Evolutionary conservation across 139 green algal genomes (phyloP).

Genomic region (Chlorella sp.): DNA sequence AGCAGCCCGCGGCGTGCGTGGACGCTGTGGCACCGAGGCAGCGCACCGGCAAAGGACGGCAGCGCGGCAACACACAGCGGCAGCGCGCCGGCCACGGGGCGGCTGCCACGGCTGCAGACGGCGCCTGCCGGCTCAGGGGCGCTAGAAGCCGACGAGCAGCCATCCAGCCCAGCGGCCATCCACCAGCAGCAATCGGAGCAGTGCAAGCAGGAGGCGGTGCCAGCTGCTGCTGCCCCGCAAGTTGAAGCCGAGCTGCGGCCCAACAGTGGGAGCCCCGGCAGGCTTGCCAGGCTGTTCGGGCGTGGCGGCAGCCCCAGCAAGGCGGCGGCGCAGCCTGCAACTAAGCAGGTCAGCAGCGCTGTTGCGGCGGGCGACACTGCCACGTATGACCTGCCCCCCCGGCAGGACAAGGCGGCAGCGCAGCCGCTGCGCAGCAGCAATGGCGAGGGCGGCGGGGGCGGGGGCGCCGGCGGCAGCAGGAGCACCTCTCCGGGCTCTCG

Average conservation of each 20-base stretch:
- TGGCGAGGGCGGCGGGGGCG: too few species aligned
- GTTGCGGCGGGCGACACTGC: background rate
- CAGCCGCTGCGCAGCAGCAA: slow-evolving; percentile 3
- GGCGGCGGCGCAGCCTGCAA: background rate
- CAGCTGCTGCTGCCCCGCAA: background rate
- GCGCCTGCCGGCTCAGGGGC: background rate
- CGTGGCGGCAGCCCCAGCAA: background rate
- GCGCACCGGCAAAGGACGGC: too few species aligned
- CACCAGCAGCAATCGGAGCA: slow-evolving; percentile 6
- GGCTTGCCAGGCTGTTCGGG: slow-evolving; percentile 1
- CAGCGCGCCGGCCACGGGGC: background rate
- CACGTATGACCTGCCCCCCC: background rate
- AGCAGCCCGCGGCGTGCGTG: background rate
- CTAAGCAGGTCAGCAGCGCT: background rate
- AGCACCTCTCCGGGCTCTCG: background rate
- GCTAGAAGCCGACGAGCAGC: background rate
- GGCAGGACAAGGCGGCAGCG: background rate
- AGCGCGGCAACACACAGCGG: background rate
- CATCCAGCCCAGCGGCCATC: background rate
- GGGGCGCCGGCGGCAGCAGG: background rate
- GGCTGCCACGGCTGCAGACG: background rate
- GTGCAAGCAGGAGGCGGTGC: background rate
- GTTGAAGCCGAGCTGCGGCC: background rate
- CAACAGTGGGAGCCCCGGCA: background rate
- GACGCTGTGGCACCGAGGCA: background rate